Evolutionary conservation across 148 eudicot species (phyloP), one percentile per base, ranked within the genome.

Genomic region (Euryodendron excelsum): DNA sequence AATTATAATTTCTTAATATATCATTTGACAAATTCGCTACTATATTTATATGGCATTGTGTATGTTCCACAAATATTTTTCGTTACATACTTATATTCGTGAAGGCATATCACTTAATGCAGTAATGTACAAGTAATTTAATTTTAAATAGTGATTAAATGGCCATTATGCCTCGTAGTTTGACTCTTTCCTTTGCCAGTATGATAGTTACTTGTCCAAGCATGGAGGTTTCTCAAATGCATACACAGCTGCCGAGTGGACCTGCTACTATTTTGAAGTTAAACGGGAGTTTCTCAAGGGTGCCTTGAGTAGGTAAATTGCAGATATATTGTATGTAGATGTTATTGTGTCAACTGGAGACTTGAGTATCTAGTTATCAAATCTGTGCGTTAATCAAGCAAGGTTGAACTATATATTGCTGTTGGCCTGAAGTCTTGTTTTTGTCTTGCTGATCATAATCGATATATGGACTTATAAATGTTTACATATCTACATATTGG

Each of bases 221-320:
- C 97, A 93, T 73, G 99, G 99, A 67, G 99, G 99, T 79, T 89
- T 94, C 25, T 96, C 99, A 76, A 96, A 96, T 91, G 99, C 99
- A 48, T 96, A 91, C 85, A 96, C 99, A 52, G 99, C 93, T 87
- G 89, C 87, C 44, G 94, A 96, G 80, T 88, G 91, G 80, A 96
- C 99, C 52, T 96, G 99, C 84, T 95, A 96, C 84, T 91, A 96
- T 84, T 96, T 96, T 84, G 98, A 93, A 70, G 97, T 96, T 63
- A 93, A 93, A 78, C 83, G 82, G 73, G 99, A 96, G 76, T 93
- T 87, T 88, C 93, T 96, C 53, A 85, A 90, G 72, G 98, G 91
- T 58, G 97, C 99, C 55, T 81, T 96, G 83, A 83, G 70, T 77
- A 85, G 94, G 94, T 91, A 83, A 44, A 45, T 12, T 55, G 3